Base-by-base conservation (phyloP, 495 filamentous ascomycete species). In the Echria macrotheca region DNA sequence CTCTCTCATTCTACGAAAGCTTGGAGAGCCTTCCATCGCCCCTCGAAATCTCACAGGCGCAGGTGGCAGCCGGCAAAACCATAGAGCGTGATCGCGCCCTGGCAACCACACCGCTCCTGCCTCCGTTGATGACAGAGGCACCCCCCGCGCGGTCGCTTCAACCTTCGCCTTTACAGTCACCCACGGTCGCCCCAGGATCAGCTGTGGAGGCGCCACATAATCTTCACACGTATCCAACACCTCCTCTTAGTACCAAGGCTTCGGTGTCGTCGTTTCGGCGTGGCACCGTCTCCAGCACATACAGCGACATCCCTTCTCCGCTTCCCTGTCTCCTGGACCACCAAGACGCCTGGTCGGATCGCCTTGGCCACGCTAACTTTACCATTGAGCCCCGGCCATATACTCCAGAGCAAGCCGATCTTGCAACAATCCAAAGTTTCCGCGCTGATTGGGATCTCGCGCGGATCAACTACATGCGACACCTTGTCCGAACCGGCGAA, bases 331-430 rank as follows among this genome's bases (percentile, higher is more conserved):
- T 87, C 0, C 74, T 79, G 5, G 80, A 86, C 41, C 76, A 78
- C 8, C 73, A 79, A 18, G 90, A 96, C 63, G 75, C 80, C 48
- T 95, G 90, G 90, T 81, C 88, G 5, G 77, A 81, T 56, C 82
- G 80, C 48, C 79, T 96, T 3, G 90, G 90, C 11, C 90, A 96
- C 60, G 89, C 90, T 36, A 95, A 96, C 61, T 96, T 91, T 68
- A 90, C 79, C 57, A 93, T 96, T 52, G 70, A 82, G 12, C 90
- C 90, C 1, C 82, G 81, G 58, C 90, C 90, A 0, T 95, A 96
- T 56, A 55, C 75, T 9, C 86, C 88, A 0, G 75, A 83, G 23
- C 56, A 56, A 0, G 75, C 82, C 45, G 65, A 65, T 29, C 53
- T 85, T 1, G 71, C 77, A 7, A 73, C 80, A 8, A 83, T 88